Evolutionary conservation across 2,329 filamentous ascomycete genomes (phyloP), one percentile per base, ranked within the genome.

Genomic region (Pseudocercospora crystallina): DNA sequence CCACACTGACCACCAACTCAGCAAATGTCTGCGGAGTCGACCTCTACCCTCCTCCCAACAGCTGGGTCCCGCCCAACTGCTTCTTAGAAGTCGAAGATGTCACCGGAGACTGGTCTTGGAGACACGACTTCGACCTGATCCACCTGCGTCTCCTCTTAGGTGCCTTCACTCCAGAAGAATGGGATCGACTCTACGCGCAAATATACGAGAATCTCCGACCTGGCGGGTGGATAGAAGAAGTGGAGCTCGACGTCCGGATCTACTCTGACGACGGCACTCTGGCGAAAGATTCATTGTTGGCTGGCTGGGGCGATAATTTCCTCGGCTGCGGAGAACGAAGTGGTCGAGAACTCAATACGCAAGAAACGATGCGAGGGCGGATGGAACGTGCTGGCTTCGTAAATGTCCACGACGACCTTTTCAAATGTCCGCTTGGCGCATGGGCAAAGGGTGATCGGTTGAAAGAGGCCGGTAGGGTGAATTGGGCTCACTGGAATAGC

Each of bases 181-280:
- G 55, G 55, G 46, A 51, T 12, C 37, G 43, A 8, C 32, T 57
- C 13, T 57, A 57, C 26, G 9, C 15, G 11, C 54, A 34, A 9
- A 40, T 48, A 26, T 57, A 54, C 43, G 51, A 54, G 42, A 47
- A 72, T 49, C 64, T 73, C n/a, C 61, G 63, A 26, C 73, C 73
- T 0, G 71, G 72, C 11, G 73, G 67, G 13, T 75, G 66, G 53
- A 57, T 76, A 51, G 72, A 76, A 54, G 69, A 75, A 47, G 58
- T 72, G 36, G 73, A 76, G 38, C 56, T 51, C 8, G 45, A 49
- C 35, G 52, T 51, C 8, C 41, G 52, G 11, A 44, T 51, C 35
- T 40, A 44, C 17, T 51, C 48, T n/a, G 56, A 60, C 1, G 54
- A 61, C 2, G 58, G 67, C 29, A 54, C 59, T n/a, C 69, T 72